phyloP scores from a whole-genome alignment of 805 yeast species.

The Kluyveromyces starmeri region DNA sequence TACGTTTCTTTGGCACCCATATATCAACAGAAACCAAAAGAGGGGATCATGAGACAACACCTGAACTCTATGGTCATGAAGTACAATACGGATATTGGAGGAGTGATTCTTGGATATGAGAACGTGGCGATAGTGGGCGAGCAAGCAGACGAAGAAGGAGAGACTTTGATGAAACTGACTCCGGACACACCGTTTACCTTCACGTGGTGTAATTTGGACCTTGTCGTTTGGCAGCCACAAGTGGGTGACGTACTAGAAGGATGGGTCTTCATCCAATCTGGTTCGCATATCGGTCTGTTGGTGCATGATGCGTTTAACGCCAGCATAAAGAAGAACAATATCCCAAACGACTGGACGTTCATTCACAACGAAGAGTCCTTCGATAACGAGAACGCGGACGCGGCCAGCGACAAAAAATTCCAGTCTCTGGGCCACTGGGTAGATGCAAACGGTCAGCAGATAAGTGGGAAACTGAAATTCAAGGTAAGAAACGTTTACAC shows the following conservation, averaged over 20 bases:
- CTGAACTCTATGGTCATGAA: conserved; percentile 85
- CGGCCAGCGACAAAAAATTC: conserved; percentile 23
- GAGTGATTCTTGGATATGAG: conserved; percentile 76
- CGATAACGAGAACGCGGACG: conserved; percentile 9
- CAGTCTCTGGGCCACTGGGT: conserved; percentile 81
- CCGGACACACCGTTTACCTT: conserved; percentile 83
- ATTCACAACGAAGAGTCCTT: conserved; percentile 65
- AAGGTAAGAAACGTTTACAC: conserved; percentile 62
- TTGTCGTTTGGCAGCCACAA: conserved; percentile 84
- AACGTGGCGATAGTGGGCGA: conserved; percentile 48
- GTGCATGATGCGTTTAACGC: conserved; percentile 94
- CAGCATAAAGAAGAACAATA: conserved; percentile 71
- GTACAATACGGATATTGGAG: conserved; percentile 60
- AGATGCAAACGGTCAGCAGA: conserved; percentile 60
- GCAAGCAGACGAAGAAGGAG: conserved; percentile 32
- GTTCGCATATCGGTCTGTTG: conserved; percentile 86
- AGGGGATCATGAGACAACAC: conserved; percentile 82
- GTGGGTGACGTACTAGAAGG: conserved; percentile 87
- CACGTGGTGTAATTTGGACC: conserved; percentile 75
- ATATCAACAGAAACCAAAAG: conserved; percentile 55
- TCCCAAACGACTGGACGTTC: conserved; percentile 83
- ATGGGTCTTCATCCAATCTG: conserved; percentile 82
- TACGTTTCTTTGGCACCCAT: conserved; percentile 87
- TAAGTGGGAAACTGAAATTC: conserved; percentile 79
- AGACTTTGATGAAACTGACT: conserved; percentile 54